Percentiles rank a stretch among this genome's conserved stretches.
These are phyloP conservation scores for Alternaria sp. DNA, from an alignment of 2,329 filamentous ascomycete species.

Conservation along the genomic window DNA sequence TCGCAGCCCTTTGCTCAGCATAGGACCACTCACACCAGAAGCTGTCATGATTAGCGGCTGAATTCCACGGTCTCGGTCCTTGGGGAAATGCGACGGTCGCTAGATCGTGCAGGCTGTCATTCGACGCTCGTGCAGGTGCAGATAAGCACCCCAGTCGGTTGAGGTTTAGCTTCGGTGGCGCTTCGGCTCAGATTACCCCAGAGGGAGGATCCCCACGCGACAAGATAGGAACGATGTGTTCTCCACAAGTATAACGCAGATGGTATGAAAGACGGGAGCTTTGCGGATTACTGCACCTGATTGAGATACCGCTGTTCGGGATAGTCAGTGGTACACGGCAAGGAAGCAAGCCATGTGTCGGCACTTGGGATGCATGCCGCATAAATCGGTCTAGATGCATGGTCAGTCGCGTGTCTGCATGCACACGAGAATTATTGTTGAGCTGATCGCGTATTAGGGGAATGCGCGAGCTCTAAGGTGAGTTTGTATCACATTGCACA, in stretches of 20 bases:
- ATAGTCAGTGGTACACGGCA: background rate
- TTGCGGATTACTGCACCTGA: background rate
- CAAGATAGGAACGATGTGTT: background rate
- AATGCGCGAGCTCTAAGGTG: background rate
- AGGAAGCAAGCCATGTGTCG: background rate
- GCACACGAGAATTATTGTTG: background rate
- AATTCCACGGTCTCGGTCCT: constrained; percentile 2
- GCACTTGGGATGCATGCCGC: background rate
- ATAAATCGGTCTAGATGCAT: background rate
- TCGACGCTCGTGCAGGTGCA: constrained; percentile 11
- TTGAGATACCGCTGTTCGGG: background rate
- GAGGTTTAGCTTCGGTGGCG: constrained; percentile 12
- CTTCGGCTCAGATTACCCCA: constrained; percentile 9
- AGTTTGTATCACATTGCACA: background rate
- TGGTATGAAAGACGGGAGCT: background rate
- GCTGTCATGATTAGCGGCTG: background rate
- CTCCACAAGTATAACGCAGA: background rate
- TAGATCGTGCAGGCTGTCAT: constrained; percentile 6
- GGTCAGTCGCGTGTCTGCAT: background rate
- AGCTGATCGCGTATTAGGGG: background rate
- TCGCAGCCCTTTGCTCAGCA: background rate
- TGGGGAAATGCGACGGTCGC: constrained; percentile 5
- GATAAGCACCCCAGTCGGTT: constrained; percentile 16
- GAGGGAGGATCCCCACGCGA: constrained; percentile 9
- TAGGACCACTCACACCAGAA: background rate